Evolutionary conservation across 257 asterid genomes (phyloP).

Genomic region (Rhazya stricta): DNA sequence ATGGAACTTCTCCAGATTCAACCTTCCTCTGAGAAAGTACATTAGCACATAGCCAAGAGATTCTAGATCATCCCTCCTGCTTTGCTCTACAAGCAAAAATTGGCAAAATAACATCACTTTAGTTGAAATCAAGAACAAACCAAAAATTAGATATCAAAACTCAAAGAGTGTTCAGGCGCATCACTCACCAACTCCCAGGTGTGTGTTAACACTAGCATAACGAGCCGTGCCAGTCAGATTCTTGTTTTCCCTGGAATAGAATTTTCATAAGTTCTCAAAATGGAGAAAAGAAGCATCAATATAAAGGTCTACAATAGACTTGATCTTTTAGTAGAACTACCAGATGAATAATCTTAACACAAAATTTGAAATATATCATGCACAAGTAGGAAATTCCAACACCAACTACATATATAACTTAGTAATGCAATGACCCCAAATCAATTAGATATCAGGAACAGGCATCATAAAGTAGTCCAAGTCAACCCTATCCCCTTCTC

Average conservation of each 20-base stretch:
- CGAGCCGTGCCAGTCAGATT: constrained; percentile 96
- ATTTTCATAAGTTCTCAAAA: not conserved
- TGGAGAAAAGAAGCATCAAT: not conserved
- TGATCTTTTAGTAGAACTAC: not conserved
- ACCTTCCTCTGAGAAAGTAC: constrained; percentile 98
- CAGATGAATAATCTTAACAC: not conserved
- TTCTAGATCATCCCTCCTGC: constrained; percentile 95
- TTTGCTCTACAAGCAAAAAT: constrained; percentile 65
- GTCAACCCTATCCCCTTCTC: not conserved
- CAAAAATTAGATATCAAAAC: constrained; percentile 3
- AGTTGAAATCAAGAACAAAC: not conserved
- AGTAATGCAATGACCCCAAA: not conserved
- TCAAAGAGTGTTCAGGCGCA: constrained; percentile 11
- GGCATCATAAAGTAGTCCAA: not conserved
- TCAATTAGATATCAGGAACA: not conserved
- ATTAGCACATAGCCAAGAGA: constrained; percentile 96
- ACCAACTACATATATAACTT: not conserved
- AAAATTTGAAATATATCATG: not conserved
- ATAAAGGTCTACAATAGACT: not conserved
- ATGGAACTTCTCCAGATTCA: not conserved
- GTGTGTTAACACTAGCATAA: constrained; percentile 93
- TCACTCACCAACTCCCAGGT: constrained; percentile 84
- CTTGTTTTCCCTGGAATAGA: constrained; percentile 79
- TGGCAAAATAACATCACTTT: constrained; percentile 3
- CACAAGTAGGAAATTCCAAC: not conserved